Conservation (phyloP, 352 stramenopile species). For the Phytophthora tentaculata region DNA sequence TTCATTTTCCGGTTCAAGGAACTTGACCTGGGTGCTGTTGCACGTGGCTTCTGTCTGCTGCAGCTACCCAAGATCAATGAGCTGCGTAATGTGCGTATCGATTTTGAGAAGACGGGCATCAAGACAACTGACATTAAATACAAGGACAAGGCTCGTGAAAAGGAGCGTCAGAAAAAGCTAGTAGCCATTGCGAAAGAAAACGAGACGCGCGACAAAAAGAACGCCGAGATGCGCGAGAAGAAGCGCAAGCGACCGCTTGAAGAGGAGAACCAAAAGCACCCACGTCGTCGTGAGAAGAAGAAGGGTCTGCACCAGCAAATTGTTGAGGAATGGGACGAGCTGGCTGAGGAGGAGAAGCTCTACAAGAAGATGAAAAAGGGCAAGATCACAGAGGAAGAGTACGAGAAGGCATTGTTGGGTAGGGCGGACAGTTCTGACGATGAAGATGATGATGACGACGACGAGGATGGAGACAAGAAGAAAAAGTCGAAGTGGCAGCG, state of each 20-base stretch:
- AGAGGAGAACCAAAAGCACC: constrained; percentile 72
- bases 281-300: constrained; percentile 93
- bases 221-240: constrained; percentile 55
- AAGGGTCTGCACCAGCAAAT: constrained; percentile 96
- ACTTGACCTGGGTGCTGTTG: constrained; percentile 94
- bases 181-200: constrained; percentile 76
- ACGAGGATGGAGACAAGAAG: constrained; percentile 36
- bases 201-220: constrained; percentile 64
- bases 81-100: constrained; percentile 76
- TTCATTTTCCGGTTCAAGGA: constrained; percentile 99
- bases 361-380: constrained; percentile 98
- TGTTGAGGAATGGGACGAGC: constrained; percentile 99
- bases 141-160: constrained; percentile 97
- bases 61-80: constrained; percentile 91
- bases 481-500: constrained; percentile 74
- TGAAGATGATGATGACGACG: constrained; percentile 41
- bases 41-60: constrained; percentile 83
- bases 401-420: constrained; percentile 81
- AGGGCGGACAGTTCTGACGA: constrained; percentile 55
- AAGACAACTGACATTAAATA: constrained; percentile 94
- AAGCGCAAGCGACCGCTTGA: constrained; percentile 66
- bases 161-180: constrained; percentile 96
- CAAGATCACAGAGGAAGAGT: constrained; percentile 97
- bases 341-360: constrained; percentile 96
- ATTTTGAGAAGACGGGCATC: constrained; percentile 89